Conservation (phyloP, 306 rosid species). For the Cucurbita ficifolia region DNA sequence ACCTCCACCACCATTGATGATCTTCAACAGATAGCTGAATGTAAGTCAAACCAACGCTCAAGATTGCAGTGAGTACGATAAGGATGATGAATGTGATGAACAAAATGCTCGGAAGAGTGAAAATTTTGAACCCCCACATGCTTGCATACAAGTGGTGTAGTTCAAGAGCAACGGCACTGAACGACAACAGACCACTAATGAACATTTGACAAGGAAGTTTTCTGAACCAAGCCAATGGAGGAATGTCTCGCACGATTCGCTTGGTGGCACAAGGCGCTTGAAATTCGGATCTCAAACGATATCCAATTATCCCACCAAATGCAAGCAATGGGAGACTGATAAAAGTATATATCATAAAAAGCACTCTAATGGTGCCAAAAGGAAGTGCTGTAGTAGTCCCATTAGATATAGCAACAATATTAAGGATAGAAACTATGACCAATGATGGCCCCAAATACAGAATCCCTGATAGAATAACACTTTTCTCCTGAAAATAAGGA, state of each 20-base stretch:
- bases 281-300: conserved; percentile 41
- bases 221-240: conserved; percentile 61
- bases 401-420: conserved; percentile 45
- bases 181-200: conserved; percentile 64
- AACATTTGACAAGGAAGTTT: conserved; percentile 66
- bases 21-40: conserved; percentile 79
- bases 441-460: conserved; percentile 63
- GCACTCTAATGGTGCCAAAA: conserved; percentile 50
- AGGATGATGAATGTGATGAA: conserved; percentile 37
- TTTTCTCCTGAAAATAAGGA: conserved; percentile 44
- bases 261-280: conserved; percentile 42
- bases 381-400: conserved; percentile 61
- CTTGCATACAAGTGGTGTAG: conserved; percentile 58
- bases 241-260: conserved; percentile 51
- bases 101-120: conserved; percentile 56
- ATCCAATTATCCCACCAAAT: conserved; percentile 72
- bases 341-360: conserved; percentile 36
- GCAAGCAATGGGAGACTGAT: conserved; percentile 60
- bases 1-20: conserved; percentile 98
- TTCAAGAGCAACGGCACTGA: conserved; percentile 53
- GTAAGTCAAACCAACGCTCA: conserved; percentile 56
- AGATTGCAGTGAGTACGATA: conserved; percentile 30
- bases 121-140: conserved; percentile 77
- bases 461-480: conserved; percentile 48
- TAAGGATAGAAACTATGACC: conserved; percentile 39